Evolutionary conservation across 208 protist genomes (phyloP), one percentile per base, ranked within the genome.

Genomic region (Angomonas ambiguus): DNA sequence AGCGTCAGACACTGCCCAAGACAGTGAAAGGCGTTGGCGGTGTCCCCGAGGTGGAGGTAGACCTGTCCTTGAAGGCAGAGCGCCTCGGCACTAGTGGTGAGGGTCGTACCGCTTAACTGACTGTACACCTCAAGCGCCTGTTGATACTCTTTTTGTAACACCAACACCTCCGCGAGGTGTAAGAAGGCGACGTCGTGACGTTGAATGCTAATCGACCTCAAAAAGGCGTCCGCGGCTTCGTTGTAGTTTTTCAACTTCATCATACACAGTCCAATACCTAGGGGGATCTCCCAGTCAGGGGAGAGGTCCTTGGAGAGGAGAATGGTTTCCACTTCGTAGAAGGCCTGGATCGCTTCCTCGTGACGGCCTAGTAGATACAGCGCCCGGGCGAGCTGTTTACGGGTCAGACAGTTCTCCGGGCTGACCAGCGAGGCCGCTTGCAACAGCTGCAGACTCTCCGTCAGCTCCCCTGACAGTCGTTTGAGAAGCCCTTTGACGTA

Each of bases 381-480:
- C 1, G 91, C 84, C 11, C 94, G 87, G 0, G 81, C 96, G 1
- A 98, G 78, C 74, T 99, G 96, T 67, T 98, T 98, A 24, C 93
- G 82, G 67, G 87, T 97, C 1, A 53, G 57, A 24, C 85, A 69
- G 71, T 92, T 98, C 69, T 91, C 72, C 0, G 97, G 93, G 66
- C 92, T 97, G 30, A 98, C 74, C 24, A 90, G 65, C 34, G 89
- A 83, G 3, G 92, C 94, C 0, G 82, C 77, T 67, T 98, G 91
- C 69, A 99, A 95, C 18, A 98, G 90, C 51, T 81, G 69, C 18
- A 98, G 72, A 10, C 94, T 97, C 72, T 98, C 96, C n/a, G 82
- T 77, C n/a, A 99, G 83, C 24, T 92, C 68, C 11, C 97, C 97
- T 16, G 95, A 83, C 20, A 91, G 75, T 4, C 97, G 71, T 55